A percentile compares a stretch with the other conserved stretches of the same genome.
Evolutionary conservation across 441 rosid species (phyloP).

Genomic region (Biscutella laevigata): DNA sequence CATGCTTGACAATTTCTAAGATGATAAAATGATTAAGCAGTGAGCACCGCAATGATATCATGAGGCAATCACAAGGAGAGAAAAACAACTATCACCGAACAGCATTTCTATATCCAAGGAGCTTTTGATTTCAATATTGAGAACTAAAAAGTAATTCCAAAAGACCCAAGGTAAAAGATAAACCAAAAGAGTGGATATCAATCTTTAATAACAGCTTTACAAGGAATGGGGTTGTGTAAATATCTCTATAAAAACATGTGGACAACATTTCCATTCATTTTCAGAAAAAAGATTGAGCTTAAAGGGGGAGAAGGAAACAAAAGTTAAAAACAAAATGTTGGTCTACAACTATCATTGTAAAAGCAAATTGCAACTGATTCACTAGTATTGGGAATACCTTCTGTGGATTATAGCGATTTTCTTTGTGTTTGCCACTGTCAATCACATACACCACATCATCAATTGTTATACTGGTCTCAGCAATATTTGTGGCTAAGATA

Average conservation of each 20-base stretch:
- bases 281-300: background rate
- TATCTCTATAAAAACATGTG: background rate
- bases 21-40: constrained; percentile 4
- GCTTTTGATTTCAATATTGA: background rate
- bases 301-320: background rate
- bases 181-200: background rate
- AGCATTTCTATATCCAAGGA: constrained; percentile 4
- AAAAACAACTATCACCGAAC: background rate
- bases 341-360: constrained; percentile 11
- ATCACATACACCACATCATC: constrained; percentile 92
- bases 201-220: background rate
- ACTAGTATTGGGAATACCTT: constrained; percentile 42
- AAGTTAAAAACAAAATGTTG: background rate
- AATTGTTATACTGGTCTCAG: constrained; percentile 91
- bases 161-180: background rate
- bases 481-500: constrained; percentile 85
- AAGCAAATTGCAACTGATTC: constrained; percentile 6
- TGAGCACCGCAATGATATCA: constrained; percentile 11
- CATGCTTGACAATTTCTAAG: constrained; percentile 87
- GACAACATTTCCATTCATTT: background rate
- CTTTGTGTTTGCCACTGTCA: constrained; percentile 94
- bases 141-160: background rate
- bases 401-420: constrained; percentile 80
- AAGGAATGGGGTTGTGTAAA: background rate
- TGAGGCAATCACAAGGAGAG: constrained; percentile 3